These are phyloP conservation scores for Bolboschoenus planiculmis DNA, from an alignment of 176 grass and related monocot genomes.

Conservation along the genomic window DNA sequence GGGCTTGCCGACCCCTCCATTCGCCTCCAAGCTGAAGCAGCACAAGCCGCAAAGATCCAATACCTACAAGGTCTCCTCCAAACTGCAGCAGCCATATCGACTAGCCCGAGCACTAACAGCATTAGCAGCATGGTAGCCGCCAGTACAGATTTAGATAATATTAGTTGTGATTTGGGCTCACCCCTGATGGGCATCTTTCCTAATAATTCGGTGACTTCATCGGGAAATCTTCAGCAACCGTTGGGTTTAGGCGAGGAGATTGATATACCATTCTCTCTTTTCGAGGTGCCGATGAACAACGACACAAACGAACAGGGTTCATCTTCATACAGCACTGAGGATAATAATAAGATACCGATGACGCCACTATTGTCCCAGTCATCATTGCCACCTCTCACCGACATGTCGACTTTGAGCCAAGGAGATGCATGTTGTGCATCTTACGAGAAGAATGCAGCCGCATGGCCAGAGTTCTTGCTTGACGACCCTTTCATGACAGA, in stretches of 20 bases:
- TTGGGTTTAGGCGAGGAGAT: conserved; percentile 16
- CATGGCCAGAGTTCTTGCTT: conserved; percentile 65
- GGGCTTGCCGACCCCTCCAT: conserved; percentile 24
- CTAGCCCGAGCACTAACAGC: conserved; percentile 18
- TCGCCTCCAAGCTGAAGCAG: conserved; percentile 17
- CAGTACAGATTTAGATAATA: conserved; percentile 8
- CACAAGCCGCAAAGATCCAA: conserved; percentile 53
- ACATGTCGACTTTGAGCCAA: conserved; percentile 30
- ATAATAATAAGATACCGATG: conserved; percentile 7
- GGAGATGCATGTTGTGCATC: conserved; percentile 37
- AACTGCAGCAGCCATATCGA: conserved; percentile 37
- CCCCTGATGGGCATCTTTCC: not conserved
- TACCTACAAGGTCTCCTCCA: conserved; percentile 75
- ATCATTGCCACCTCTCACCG: conserved; percentile 51
- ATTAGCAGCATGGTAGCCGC: not conserved
- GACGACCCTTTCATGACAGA: conserved; percentile 57
- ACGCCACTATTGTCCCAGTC: conserved; percentile 23
- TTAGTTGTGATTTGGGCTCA: conserved; percentile 26
- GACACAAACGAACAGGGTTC: conserved; percentile 20
- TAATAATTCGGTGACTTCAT: not conserved
- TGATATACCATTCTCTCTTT: conserved; percentile 31
- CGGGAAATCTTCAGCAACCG: conserved; percentile 4
- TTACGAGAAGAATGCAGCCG: conserved; percentile 23
- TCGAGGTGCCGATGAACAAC: conserved; percentile 27
- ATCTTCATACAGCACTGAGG: not conserved